Evolutionary conservation across 2,329 filamentous ascomycete genomes (phyloP).

Genomic region (Penicillium sp.): DNA sequence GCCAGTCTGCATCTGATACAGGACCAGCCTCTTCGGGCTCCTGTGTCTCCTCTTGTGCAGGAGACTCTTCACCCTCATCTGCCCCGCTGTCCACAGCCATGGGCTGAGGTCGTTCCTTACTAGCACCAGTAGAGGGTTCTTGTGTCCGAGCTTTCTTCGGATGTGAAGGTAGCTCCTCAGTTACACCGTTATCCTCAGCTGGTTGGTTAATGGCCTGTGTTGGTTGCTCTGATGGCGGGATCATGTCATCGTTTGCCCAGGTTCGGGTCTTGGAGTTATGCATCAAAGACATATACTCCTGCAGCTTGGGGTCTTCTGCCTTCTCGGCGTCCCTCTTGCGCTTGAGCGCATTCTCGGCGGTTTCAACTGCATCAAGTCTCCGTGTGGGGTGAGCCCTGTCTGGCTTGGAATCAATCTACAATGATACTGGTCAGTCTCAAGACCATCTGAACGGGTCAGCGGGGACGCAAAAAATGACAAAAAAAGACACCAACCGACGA

Average conservation of each 20-base stretch:
- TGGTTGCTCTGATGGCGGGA: constrained; percentile 24
- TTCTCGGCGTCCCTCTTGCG: constrained; percentile 52
- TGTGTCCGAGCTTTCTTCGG: constrained; percentile 46
- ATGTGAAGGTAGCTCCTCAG: constrained; percentile 43
- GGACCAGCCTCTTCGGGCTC: constrained; percentile 30
- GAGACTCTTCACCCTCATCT: constrained; percentile 16
- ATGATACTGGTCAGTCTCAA: constrained; percentile 39
- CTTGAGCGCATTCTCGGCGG: constrained; percentile 35
- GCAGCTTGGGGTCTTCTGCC: constrained; percentile 72
- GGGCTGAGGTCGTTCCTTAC: constrained; percentile 18
- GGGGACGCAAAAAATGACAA: constrained; percentile 29
- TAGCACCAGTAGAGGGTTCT: constrained; percentile 49
- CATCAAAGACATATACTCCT: constrained; percentile 85
- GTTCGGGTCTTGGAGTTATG: constrained; percentile 64
- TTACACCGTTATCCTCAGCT: constrained; percentile 16
- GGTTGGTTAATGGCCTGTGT: constrained; percentile 21
- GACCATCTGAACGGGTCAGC: constrained; percentile 42
- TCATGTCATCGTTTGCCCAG: constrained; percentile 57
- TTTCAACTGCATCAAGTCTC: constrained; percentile 21
- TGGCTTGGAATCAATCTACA: constrained; percentile 42
- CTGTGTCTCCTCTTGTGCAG: constrained; percentile 18
- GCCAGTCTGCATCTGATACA: constrained; percentile 80
- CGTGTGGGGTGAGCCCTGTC: constrained; percentile 25
- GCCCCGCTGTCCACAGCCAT: constrained; percentile 26
- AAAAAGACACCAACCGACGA: constrained; percentile 9